phyloP scores from a whole-genome alignment of 495 filamentous ascomycete species.

The Daldinia vernicosa region DNA sequence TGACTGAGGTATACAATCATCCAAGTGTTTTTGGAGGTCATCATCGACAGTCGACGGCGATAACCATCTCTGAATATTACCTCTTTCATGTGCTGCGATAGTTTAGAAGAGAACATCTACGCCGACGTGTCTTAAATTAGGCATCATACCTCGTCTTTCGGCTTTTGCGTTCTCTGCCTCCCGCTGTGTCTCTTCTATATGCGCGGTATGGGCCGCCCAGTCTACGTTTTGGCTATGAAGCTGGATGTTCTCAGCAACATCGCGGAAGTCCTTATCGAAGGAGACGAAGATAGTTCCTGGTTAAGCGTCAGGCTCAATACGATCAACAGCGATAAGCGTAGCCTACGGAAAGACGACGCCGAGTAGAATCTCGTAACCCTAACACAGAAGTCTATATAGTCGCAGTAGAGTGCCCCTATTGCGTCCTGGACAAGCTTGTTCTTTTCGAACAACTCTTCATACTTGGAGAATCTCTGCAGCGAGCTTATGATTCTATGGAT shows the following conservation, averaged over 20 bases:
- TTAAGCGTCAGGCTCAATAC: neutral
- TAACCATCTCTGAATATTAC: constrained; percentile 41
- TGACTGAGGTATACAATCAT: constrained; percentile 38
- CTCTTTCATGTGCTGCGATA: constrained; percentile 25
- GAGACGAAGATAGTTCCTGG: constrained; percentile 30
- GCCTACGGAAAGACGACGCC: constrained; percentile 33
- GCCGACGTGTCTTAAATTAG: neutral
- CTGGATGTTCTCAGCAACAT: constrained; percentile 29
- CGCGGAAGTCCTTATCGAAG: constrained; percentile 38
- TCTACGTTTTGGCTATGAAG: constrained; percentile 34
- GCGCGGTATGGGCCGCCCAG: constrained; percentile 31
- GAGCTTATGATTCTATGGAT: constrained; percentile 41
- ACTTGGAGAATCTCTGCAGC: constrained; percentile 42
- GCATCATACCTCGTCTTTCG: constrained; percentile 24
- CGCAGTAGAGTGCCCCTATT: constrained; percentile 41
- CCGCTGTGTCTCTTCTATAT: constrained; percentile 33
- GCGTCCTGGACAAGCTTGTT: constrained; percentile 40
- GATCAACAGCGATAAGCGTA: neutral
- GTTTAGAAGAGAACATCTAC: constrained; percentile 18
- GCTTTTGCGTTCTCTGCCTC: constrained; percentile 27
- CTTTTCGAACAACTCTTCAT: constrained; percentile 40
- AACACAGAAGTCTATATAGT: constrained; percentile 44
- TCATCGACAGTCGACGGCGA: constrained; percentile 43
- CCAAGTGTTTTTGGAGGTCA: constrained; percentile 38
- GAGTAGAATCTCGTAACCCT: constrained; percentile 41